Conservation (phyloP, 495 filamentous ascomycete species). For the Hypomontagnella monticulosa region DNA sequence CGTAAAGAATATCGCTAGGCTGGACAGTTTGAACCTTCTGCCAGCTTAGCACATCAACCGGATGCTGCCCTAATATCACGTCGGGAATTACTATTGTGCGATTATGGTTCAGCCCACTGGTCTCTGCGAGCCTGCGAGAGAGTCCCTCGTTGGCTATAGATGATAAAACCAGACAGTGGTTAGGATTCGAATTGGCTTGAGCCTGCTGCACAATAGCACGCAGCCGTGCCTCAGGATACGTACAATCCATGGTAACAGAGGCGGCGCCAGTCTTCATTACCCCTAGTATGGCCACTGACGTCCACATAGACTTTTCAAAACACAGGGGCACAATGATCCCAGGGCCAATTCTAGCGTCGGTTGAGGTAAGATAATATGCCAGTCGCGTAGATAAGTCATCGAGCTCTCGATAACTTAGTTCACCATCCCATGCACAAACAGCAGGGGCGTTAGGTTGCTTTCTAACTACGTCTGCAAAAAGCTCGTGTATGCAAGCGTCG, state of each 20-base stretch:
- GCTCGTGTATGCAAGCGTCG: not conserved
- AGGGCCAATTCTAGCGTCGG: slow-evolving; percentile 26
- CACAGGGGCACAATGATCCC: slow-evolving; percentile 57
- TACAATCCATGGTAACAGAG: slow-evolving; percentile 6
- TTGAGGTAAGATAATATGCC: not conserved
- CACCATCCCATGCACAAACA: not conserved
- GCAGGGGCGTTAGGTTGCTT: not conserved
- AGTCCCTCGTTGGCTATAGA: slow-evolving; percentile 6
- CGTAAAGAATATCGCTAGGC: slow-evolving; percentile 50
- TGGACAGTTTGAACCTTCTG: slow-evolving; percentile 6
- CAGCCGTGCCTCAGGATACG: slow-evolving; percentile 30
- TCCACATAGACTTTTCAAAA: slow-evolving; percentile 58
- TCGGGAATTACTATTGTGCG: not conserved
- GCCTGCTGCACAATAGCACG: slow-evolving; percentile 13
- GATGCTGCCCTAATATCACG: not conserved
- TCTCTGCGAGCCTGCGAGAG: too few species aligned
- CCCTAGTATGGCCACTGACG: slow-evolving; percentile 52
- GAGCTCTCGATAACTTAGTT: not conserved
- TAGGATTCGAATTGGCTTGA: too few species aligned
- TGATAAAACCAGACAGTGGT: slow-evolving; percentile 2
- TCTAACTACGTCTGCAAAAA: not conserved
- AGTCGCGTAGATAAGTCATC: not conserved
- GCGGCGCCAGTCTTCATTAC: slow-evolving; percentile 54
- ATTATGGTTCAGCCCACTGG: too few species aligned
- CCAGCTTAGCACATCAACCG: not conserved